Conservation (phyloP, 164 flowering plant genomes). For the Stephania japonica region DNA sequence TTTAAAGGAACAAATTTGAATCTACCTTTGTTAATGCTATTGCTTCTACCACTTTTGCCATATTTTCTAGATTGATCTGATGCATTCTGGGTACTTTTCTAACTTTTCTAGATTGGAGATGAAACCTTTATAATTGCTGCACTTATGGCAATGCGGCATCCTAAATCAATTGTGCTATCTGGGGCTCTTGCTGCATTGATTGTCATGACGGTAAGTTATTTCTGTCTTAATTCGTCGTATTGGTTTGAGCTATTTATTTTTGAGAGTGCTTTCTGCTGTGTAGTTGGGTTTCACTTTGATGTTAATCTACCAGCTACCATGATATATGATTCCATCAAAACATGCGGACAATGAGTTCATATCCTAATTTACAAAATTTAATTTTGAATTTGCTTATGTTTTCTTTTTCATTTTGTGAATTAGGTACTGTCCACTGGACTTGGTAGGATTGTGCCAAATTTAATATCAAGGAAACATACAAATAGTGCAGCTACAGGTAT, state of each 20-base stretch:
- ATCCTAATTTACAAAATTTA: not conserved
- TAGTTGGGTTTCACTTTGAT: not conserved
- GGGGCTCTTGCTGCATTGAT: conserved; percentile 91
- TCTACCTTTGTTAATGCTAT: not conserved
- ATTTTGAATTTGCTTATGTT: not conserved
- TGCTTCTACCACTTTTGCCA: not conserved
- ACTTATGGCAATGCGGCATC: conserved; percentile 99
- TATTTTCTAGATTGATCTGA: conserved; percentile 5
- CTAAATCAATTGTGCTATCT: conserved; percentile 88
- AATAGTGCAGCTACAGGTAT: conserved; percentile 97
- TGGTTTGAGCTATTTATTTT: not conserved
- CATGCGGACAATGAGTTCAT: not conserved
- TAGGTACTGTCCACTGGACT: conserved; percentile 98
- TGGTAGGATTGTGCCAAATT: conserved; percentile 96
- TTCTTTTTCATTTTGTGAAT: conserved; percentile 13
- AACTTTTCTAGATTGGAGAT: conserved; percentile 84
- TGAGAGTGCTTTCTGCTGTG: not conserved
- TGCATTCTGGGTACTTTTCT: conserved; percentile 1
- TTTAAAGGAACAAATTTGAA: not conserved
- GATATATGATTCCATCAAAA: not conserved
- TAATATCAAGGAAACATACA: conserved; percentile 98
- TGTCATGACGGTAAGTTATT: conserved; percentile 90
- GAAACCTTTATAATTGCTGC: conserved; percentile 99
- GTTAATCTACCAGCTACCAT: not conserved
- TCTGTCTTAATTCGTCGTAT: not conserved